phyloP scores from a whole-genome alignment of 768 basidiomycete genomes.

The Xerocomellus dryophilus region DNA sequence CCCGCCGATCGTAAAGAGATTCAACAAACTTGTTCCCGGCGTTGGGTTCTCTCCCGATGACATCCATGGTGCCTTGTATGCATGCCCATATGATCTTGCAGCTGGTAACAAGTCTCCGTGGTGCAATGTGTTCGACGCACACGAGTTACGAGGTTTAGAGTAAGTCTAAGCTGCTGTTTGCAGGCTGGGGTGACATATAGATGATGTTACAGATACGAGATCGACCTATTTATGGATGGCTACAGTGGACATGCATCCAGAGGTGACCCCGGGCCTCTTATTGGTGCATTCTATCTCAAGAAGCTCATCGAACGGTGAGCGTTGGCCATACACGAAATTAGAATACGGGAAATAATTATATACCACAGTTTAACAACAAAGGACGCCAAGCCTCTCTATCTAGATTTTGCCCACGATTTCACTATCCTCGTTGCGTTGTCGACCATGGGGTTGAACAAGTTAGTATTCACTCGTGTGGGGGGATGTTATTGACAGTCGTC shows the following conservation, averaged over 20 bases:
- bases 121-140: slow-evolving; percentile 36
- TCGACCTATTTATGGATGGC: slow-evolving; percentile 35
- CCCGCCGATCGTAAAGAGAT: slow-evolving; percentile 34
- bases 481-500: not conserved
- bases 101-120: slow-evolving; percentile 36
- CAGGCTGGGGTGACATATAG: not conserved
- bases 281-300: slow-evolving; percentile 39
- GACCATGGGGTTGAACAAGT: slow-evolving; percentile 38
- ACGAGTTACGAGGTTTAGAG: slow-evolving; percentile 38
- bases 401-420: slow-evolving; percentile 43
- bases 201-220: slow-evolving; percentile 31
- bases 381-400: slow-evolving; percentile 31
- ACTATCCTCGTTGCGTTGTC: slow-evolving; percentile 39
- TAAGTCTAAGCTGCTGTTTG: slow-evolving; percentile 16
- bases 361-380: slow-evolving; percentile 31
- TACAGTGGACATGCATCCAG: slow-evolving; percentile 34
- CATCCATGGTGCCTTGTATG: slow-evolving; percentile 40
- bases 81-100: slow-evolving; percentile 43
- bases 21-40: slow-evolving; percentile 35
- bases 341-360: not conserved
- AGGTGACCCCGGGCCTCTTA: slow-evolving; percentile 29
- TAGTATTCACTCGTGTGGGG: not conserved
- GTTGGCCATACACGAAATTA: not conserved
- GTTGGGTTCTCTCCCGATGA: slow-evolving; percentile 32
- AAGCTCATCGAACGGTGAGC: slow-evolving; percentile 39